Percentiles rank a stretch among this genome's conserved stretches.
phyloP scores from a whole-genome alignment of 1,284 basidiomycete species.

The Apiotrichum gracile region DNA sequence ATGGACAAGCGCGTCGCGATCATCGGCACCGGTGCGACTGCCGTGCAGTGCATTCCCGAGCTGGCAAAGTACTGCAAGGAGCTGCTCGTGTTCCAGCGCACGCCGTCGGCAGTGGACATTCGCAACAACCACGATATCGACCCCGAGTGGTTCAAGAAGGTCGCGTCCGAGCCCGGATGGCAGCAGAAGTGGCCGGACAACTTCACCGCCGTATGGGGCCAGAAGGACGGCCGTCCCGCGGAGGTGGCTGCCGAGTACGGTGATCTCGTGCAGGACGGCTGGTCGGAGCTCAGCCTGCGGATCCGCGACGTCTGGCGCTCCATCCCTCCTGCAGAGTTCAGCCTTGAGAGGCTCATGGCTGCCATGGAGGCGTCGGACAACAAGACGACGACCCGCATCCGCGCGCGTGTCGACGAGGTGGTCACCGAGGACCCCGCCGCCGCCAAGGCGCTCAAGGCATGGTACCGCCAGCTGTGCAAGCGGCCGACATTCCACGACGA shows the following conservation, averaged over 20 bases:
- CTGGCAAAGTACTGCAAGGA: conserved; percentile 3
- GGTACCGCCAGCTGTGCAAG: conserved; percentile 16
- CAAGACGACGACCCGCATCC: conserved; percentile 1
- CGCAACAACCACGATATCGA: conserved; percentile 16
- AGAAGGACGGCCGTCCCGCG: neutral
- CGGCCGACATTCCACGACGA: conserved; percentile 14
- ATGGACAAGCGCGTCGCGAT: conserved; percentile 9
- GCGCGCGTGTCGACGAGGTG: conserved; percentile 4
- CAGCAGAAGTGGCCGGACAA: conserved; percentile 10
- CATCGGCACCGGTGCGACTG: conserved; percentile 10
- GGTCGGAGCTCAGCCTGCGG: conserved; percentile 10
- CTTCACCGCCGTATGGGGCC: conserved; percentile 7
- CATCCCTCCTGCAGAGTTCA: neutral
- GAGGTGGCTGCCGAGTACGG: neutral
- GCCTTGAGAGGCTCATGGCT: neutral
- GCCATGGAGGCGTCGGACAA: conserved; percentile 9
- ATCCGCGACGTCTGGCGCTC: neutral
- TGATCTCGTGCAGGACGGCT: conserved; percentile 12
- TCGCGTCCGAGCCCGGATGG: conserved; percentile 7
- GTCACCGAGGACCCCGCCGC: conserved; percentile 8
- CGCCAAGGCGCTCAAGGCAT: conserved; percentile 11
- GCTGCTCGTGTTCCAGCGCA: conserved; percentile 18
- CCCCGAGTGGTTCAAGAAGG: conserved; percentile 10
- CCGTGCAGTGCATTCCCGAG: conserved; percentile 9
- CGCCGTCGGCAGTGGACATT: conserved; percentile 6